phyloP scores from a whole-genome alignment of 306 rosid genomes.

The Dryas alaskensis region DNA sequence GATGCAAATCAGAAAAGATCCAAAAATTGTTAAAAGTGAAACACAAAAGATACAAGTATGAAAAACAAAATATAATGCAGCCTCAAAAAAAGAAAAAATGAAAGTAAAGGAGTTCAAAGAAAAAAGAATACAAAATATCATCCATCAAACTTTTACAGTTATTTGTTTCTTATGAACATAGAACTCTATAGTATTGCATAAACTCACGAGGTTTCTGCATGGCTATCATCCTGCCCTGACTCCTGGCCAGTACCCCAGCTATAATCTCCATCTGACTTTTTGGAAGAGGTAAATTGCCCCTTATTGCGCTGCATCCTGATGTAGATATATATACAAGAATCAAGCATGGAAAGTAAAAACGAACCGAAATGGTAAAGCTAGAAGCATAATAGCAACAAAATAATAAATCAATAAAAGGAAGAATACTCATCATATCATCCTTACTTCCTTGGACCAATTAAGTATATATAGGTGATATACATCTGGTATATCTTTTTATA shows the following conservation, averaged over 20 bases:
- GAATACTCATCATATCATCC: neutral
- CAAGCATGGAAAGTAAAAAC: conserved; percentile 23
- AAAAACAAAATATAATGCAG: neutral
- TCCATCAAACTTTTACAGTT: neutral
- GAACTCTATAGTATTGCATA: conserved; percentile 7
- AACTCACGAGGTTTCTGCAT: conserved; percentile 74
- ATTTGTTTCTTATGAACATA: neutral
- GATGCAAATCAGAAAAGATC: neutral
- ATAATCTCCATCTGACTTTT: conserved; percentile 73
- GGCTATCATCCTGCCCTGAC: conserved; percentile 65
- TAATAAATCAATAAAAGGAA: neutral
- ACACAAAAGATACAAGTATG: neutral
- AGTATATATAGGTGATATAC: neutral
- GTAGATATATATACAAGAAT: conserved; percentile 25
- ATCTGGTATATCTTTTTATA: neutral
- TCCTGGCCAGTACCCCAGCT: conserved; percentile 65
- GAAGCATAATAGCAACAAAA: neutral
- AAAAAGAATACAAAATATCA: neutral
- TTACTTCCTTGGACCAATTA: neutral
- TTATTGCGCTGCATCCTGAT: conserved; percentile 95
- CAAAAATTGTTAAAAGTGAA: neutral
- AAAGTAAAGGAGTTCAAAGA: conserved; percentile 2
- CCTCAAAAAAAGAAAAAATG: neutral
- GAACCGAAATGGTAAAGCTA: neutral
- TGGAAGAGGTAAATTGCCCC: conserved; percentile 91